phyloP scores from a whole-genome alignment of 2,329 filamentous ascomycete genomes.

The Akanthomyces lecanii region DNA sequence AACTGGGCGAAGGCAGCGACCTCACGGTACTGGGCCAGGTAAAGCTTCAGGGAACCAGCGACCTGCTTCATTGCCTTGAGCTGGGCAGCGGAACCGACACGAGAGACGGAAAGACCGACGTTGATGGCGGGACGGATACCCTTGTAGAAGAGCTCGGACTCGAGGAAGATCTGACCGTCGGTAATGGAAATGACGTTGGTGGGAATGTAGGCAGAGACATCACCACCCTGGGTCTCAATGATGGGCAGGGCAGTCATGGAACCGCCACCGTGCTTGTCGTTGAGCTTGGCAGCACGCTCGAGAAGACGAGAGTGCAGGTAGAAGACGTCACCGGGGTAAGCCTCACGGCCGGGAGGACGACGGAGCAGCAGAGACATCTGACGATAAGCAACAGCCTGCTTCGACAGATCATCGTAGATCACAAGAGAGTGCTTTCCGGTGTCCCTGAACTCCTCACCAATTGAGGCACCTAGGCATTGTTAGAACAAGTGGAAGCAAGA shows the following conservation, averaged over 20 bases:
- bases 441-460: conserved; percentile 59
- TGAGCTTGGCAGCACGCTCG: conserved; percentile 99
- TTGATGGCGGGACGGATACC: conserved; percentile 99
- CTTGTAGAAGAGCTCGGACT: conserved; percentile 99
- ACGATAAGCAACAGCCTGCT: conserved; percentile 97
- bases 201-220: conserved; percentile 99
- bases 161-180: conserved; percentile 99
- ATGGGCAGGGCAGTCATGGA: conserved; percentile 95
- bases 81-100: conserved; percentile 99
- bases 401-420: conserved; percentile 92
- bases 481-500: no score
- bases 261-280: conserved; percentile 88
- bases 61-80: conserved; percentile 99
- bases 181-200: conserved; percentile 99
- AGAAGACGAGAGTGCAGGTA: conserved; percentile 99
- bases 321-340: conserved; percentile 98
- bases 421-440: conserved; percentile 84
- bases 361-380: conserved; percentile 98
- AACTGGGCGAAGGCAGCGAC: conserved; percentile 99
- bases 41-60: conserved; percentile 98
- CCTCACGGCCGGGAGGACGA: conserved; percentile 97
- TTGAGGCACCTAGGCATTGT: no score
- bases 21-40: conserved; percentile 99
- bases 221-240: conserved; percentile 99
- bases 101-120: conserved; percentile 99